Conservation (phyloP, 257 asterid genomes). For the Gynochthodes officinalis region DNA sequence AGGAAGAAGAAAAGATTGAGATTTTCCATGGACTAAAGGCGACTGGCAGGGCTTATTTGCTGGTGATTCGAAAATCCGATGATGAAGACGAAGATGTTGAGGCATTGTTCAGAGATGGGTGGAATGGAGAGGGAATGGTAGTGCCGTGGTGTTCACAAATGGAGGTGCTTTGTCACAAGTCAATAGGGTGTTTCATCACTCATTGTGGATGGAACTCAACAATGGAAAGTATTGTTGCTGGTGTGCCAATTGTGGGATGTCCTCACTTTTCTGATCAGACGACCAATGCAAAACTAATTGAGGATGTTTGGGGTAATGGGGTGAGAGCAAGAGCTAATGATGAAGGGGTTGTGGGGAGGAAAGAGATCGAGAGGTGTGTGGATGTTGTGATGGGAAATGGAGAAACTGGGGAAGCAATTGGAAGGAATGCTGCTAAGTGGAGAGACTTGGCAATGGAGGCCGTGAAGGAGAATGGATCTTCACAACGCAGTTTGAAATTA, state of each 20-base stretch:
- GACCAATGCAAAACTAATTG: constrained; percentile 52
- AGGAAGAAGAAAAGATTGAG: constrained; percentile 43
- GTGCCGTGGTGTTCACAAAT: constrained; percentile 60
- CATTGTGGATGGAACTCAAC: constrained; percentile 83
- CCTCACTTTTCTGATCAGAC: constrained; percentile 53
- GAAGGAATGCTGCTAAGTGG: too few species aligned
- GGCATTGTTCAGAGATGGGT: neutral
- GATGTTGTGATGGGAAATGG: constrained; percentile 47
- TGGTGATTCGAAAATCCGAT: constrained; percentile 39
- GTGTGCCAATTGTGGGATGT: constrained; percentile 48
- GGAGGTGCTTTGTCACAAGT: constrained; percentile 44
- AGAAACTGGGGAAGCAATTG: too few species aligned
- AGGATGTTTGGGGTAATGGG: constrained; percentile 63
- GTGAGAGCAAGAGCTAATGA: constrained; percentile 41
- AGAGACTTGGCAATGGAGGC: neutral
- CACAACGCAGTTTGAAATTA: neutral
- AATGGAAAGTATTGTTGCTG: constrained; percentile 41
- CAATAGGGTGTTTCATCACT: constrained; percentile 52
- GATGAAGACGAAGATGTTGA: constrained; percentile 29
- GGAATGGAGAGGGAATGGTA: constrained; percentile 39
- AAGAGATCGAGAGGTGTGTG: constrained; percentile 41
- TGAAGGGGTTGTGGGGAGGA: constrained; percentile 32
- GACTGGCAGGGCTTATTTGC: constrained; percentile 38
- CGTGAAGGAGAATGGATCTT: neutral
- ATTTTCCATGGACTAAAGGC: constrained; percentile 34